Base-by-base conservation (phyloP, 2,329 filamentous ascomycete genomes). In the Diplodia scrobiculata region DNA sequence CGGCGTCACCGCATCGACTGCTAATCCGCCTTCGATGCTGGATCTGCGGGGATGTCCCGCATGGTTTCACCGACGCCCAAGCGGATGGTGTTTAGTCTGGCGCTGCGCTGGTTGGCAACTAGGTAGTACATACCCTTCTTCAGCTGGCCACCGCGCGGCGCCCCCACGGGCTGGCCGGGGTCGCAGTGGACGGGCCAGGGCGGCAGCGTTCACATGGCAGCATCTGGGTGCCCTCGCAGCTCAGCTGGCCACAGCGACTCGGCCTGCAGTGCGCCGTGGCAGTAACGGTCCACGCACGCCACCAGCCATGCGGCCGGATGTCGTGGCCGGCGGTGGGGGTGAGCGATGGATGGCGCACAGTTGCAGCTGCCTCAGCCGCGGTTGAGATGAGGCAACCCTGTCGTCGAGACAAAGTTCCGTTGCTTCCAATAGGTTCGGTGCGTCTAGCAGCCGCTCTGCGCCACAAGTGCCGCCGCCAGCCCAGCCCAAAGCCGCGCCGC, bases 341-440 rank as follows among this genome's bases (percentile, higher is more conserved):
- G 29, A 9, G 29, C 29, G 29, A 32, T 13, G 32, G 29, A 32
- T 13, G 52, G 21, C 29, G 11, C n/a, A 13, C 34, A n/a, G 19
- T 13, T 13, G 54, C 54, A 11, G 19, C 11, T 27, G 34, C n/a
- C 19, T 13, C 52, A 10, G 29, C 10, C 17, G 29, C 32, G 52
- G 29, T 5, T 36, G 55, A 48, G 55, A 48, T 5, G 17, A 34
- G 6, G 19, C 34, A 11, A 1, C 34, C 41, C 5, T 52, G 60
- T 63, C 60, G 60, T 63, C 34, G 45, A 63, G 60, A 63, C 47
- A 63, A 45, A 63, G 60, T 63, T 60, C 55, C 55, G 55, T n/a
- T 17, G 32, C 55, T 27, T 60, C 21, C 41, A 41, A 60, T n/a
- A n/a, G n/a, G n/a, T 21, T 60, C 41, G 55, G 38, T 41, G 38